phyloP scores from a whole-genome alignment of 1,284 basidiomycete species.

The Pseudozyma thailandica region DNA sequence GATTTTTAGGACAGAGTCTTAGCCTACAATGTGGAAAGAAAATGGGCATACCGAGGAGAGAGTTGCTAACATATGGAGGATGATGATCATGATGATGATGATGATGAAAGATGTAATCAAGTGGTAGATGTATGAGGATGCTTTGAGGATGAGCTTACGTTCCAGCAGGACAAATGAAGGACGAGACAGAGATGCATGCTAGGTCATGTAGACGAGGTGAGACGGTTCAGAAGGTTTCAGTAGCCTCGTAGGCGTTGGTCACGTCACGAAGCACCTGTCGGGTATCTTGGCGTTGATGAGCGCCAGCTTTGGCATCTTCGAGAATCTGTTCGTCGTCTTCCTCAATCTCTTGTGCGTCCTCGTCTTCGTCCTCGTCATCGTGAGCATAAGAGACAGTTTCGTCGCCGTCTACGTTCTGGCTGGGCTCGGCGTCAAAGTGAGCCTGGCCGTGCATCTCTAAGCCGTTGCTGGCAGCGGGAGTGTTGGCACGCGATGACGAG shows the following conservation, averaged over 20 bases:
- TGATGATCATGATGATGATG: not conserved
- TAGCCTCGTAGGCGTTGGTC: conserved; percentile 41
- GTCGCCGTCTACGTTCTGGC: conserved; percentile 20
- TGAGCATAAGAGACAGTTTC: conserved; percentile 23
- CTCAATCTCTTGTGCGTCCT: conserved; percentile 6
- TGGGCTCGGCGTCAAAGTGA: conserved; percentile 28
- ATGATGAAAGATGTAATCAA: not conserved
- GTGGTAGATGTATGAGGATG: not conserved
- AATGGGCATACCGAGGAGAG: not conserved
- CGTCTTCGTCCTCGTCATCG: conserved; percentile 22
- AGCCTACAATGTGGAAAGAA: not conserved
- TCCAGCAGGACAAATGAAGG: not conserved
- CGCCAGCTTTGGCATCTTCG: conserved; percentile 10
- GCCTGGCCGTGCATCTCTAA: conserved; percentile 9
- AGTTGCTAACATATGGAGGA: not conserved
- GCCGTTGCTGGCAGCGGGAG: conserved; percentile 15
- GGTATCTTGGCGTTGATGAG: conserved; percentile 13
- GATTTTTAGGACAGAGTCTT: not conserved
- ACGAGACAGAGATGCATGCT: not conserved
- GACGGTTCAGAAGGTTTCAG: conserved; percentile 26
- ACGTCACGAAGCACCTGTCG: conserved; percentile 42
- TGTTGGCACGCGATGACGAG: conserved; percentile 30
- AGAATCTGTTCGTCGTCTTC: conserved; percentile 9
- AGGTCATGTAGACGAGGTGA: not conserved
- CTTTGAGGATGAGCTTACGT: not conserved